phyloP scores from a whole-genome alignment of 164 flowering plant species.

The Cinnamomum micranthum region DNA sequence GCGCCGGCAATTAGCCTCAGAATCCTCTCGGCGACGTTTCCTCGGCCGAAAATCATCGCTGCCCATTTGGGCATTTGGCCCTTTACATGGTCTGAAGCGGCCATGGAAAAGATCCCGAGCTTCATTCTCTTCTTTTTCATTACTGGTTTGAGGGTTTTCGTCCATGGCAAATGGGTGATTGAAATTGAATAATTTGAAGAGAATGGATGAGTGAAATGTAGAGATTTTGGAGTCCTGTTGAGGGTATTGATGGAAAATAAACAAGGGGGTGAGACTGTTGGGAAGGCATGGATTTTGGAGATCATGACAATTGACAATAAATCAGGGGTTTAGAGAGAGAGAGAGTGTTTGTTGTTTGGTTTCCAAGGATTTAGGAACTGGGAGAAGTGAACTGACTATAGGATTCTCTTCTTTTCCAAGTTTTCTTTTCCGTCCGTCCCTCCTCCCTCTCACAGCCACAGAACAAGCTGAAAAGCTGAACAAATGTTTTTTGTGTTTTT shows the following conservation, averaged over 20 bases:
- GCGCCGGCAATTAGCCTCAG: slow-evolving; percentile 64
- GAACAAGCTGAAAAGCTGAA: too few relatives aligned
- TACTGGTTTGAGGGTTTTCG: slow-evolving; percentile 6
- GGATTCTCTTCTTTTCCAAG: too few relatives aligned
- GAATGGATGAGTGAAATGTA: slow-evolving; percentile 3
- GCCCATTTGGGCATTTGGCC: slow-evolving; percentile 38
- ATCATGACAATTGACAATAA: slow-evolving; percentile 26
- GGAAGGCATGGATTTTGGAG: slow-evolving; percentile 20
- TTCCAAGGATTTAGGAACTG: too few relatives aligned
- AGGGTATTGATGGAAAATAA: slow-evolving; percentile 9
- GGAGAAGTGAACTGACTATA: too few relatives aligned
- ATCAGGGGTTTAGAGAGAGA: not conserved
- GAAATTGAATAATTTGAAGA: slow-evolving; percentile 8
- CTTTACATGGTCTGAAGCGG: slow-evolving; percentile 2
- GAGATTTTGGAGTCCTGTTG: slow-evolving; percentile 21
- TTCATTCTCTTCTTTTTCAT: slow-evolving; percentile 10
- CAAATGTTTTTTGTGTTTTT: too few relatives aligned
- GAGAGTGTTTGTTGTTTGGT: not conserved
- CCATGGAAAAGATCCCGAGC: slow-evolving; percentile 23
- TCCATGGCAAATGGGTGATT: slow-evolving; percentile 6
- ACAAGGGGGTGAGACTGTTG: slow-evolving; percentile 23
- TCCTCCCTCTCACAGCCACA: too few relatives aligned
- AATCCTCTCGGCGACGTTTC: slow-evolving; percentile 60
- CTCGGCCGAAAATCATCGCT: slow-evolving; percentile 41
- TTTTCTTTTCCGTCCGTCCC: too few relatives aligned